A percentile compares a stretch with the other conserved stretches of the same genome.
phyloP scores from a whole-genome alignment of 441 rosid genomes.

The Kokia cookei region DNA sequence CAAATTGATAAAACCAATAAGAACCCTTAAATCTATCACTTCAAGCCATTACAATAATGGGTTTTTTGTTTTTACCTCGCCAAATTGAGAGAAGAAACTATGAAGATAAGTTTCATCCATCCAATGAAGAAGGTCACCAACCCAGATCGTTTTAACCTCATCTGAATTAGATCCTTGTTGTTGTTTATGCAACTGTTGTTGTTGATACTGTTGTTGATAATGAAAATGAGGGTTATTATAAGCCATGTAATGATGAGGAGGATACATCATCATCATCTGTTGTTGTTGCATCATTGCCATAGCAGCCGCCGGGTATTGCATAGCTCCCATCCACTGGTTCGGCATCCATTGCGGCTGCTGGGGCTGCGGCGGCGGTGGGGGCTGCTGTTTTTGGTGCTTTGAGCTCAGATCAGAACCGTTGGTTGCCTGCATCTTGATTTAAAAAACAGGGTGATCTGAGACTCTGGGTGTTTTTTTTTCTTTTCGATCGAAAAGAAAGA shows the following conservation, averaged over 20 bases:
- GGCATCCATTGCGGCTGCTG: constrained; percentile 31
- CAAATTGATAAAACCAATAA: background rate
- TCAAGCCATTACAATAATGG: constrained; percentile 5
- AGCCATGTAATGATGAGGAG: constrained; percentile 55
- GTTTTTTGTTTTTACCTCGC: constrained; percentile 35
- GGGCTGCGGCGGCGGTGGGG: constrained; percentile 8
- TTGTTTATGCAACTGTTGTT: constrained; percentile 26
- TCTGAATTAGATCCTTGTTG: constrained; percentile 38
- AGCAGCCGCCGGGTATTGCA: constrained; percentile 66
- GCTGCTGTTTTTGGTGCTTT: constrained; percentile 18
- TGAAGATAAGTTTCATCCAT: constrained; percentile 74
- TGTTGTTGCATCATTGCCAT: constrained; percentile 77
- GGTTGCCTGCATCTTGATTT: constrained; percentile 48
- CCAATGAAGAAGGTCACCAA: constrained; percentile 74
- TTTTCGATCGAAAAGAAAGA: background rate
- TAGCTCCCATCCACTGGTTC: constrained; percentile 54
- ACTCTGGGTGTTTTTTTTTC: background rate
- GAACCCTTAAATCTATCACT: background rate
- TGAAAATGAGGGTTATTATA: constrained; percentile 25
- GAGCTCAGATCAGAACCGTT: constrained; percentile 53
- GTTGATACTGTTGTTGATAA: constrained; percentile 35
- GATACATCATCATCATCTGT: constrained; percentile 77
- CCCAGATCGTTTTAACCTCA: constrained; percentile 65
- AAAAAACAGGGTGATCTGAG: constrained; percentile 11
- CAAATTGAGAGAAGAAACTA: constrained; percentile 49